phyloP scores from a whole-genome alignment of 2,329 filamentous ascomycete genomes.

The Lasiodiplodia theobromae region DNA sequence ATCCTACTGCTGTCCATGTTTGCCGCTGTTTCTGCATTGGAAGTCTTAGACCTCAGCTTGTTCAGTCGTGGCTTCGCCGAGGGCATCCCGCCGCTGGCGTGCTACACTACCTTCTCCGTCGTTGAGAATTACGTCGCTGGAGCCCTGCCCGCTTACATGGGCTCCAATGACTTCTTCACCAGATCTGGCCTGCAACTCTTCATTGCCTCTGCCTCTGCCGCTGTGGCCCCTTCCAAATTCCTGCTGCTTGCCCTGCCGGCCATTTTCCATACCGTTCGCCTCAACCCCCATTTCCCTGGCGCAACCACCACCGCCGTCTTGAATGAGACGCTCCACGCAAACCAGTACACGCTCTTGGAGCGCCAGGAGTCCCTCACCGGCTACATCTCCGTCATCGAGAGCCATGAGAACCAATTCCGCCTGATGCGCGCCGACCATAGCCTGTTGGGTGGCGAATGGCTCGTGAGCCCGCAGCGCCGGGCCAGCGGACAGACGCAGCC shows the following conservation, averaged over 20 bases:
- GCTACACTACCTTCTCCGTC: slow-evolving; percentile 69
- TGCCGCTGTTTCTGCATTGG: slow-evolving; percentile 61
- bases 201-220: slow-evolving; percentile 69
- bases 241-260: slow-evolving; percentile 74
- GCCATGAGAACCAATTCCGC: slow-evolving; percentile 71
- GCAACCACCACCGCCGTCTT: slow-evolving; percentile 66
- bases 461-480: slow-evolving; percentile 57
- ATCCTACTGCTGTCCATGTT: slow-evolving; percentile 51
- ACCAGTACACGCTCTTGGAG: slow-evolving; percentile 79
- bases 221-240: slow-evolving; percentile 72
- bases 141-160: slow-evolving; percentile 61
- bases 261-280: slow-evolving; percentile 71
- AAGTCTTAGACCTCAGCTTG: slow-evolving; percentile 64
- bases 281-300: slow-evolving; percentile 77
- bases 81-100: slow-evolving; percentile 64
- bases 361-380: slow-evolving; percentile 87
- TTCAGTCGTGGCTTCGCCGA: slow-evolving; percentile 67
- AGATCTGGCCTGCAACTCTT: slow-evolving; percentile 75
- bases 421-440: slow-evolving; percentile 94
- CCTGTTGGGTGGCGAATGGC: slow-evolving; percentile 91
- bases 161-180: slow-evolving; percentile 69
- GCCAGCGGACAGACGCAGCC: slow-evolving; percentile 61
- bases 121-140: slow-evolving; percentile 51
- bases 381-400: slow-evolving; percentile 90
- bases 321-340: slow-evolving; percentile 69